Percentiles rank a stretch among this genome's conserved stretches.
Evolutionary conservation across 2,329 filamentous ascomycete species (phyloP).

Genomic region (Zopfia rhizophila): DNA sequence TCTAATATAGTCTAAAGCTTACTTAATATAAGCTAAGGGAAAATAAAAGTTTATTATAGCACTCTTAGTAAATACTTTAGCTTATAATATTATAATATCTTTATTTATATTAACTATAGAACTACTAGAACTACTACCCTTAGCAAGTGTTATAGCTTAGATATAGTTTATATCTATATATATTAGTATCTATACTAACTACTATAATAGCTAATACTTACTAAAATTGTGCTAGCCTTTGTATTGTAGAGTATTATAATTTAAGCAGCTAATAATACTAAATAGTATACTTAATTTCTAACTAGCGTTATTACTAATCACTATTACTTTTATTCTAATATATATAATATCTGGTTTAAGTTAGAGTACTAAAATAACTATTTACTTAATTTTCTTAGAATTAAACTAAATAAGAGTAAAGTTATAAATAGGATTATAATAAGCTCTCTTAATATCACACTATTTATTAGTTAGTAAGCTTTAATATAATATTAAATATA

Average conservation of each 20-base stretch:
- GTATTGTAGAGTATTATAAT: slow-evolving; percentile 93
- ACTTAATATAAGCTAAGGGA: slow-evolving; percentile 69
- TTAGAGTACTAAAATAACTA: too few species aligned
- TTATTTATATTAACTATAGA: slow-evolving; percentile 91
- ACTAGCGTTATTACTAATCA: too few species aligned
- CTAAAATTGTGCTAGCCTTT: slow-evolving; percentile 96
- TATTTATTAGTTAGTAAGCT: too few species aligned
- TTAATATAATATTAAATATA: too few species aligned
- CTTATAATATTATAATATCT: slow-evolving; percentile 86
- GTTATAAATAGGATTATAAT: slow-evolving; percentile 94
- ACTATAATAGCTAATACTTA: too few species aligned
- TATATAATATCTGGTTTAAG: slow-evolving; percentile 82
- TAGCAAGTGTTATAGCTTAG: slow-evolving; percentile 93
- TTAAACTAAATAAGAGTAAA: slow-evolving; percentile 95
- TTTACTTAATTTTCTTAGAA: slow-evolving; percentile 88
- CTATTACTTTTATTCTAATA: slow-evolving; percentile 66
- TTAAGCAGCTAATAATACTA: slow-evolving; percentile 90
- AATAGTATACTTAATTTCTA: slow-evolving; percentile 96
- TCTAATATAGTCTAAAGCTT: too few species aligned
- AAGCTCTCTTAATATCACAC: too few species aligned
- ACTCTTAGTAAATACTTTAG: slow-evolving; percentile 87
- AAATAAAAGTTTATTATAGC: slow-evolving; percentile 96
- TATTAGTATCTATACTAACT: too few species aligned
- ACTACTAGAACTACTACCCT: slow-evolving; percentile 92
- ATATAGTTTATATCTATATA: too few species aligned